Evolutionary conservation across 2,329 filamentous ascomycete species (phyloP).

Genomic region (Aspergillus puulaauensis): DNA sequence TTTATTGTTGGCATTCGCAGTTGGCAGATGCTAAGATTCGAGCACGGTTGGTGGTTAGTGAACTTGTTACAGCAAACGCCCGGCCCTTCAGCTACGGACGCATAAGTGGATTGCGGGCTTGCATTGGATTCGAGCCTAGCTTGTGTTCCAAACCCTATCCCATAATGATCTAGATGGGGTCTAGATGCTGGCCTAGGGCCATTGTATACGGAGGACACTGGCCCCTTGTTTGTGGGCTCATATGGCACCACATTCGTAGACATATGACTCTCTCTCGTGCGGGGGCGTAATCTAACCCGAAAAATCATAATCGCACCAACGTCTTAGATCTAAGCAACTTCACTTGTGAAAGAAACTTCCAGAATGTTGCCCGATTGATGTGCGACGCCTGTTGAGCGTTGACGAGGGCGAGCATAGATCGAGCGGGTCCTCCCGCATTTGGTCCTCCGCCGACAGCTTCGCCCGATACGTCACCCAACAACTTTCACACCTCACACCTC

Average conservation of each 20-base stretch:
- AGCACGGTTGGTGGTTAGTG: neutral
- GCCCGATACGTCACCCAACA: conserved; percentile 11
- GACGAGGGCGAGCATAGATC: neutral
- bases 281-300: neutral
- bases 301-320: neutral
- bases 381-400: neutral
- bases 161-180: neutral
- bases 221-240: neutral
- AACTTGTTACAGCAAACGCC: neutral
- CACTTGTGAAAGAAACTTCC: neutral
- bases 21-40: neutral
- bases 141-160: neutral
- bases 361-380: neutral
- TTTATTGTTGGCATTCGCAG: neutral
- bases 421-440: conserved; percentile 8
- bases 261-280: neutral
- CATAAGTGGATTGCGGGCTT: neutral
- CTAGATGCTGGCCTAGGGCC: neutral
- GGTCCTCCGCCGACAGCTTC: neutral
- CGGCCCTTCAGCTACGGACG: neutral
- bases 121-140: neutral
- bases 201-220: neutral
- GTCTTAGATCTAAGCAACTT: neutral
- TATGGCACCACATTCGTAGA: neutral
- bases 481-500: neutral